Evolutionary conservation across 139 green algal genomes (phyloP), one percentile per base, ranked within the genome.

Genomic region (Yamagishiella unicocca): DNA sequence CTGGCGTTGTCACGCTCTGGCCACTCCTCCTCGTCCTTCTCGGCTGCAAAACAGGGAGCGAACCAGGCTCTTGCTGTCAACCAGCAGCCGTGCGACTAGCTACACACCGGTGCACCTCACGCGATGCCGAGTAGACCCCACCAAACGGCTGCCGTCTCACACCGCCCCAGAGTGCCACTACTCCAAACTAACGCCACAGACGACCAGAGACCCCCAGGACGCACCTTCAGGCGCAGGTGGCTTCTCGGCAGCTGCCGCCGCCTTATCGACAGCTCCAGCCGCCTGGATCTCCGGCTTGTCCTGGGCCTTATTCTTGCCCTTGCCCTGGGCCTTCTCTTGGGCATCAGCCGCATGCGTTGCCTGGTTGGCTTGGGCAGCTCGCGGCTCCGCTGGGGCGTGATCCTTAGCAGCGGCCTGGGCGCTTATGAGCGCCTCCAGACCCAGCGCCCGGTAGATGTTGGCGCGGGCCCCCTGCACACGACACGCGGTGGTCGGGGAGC

Each of bases 381-480:
- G 43, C 67, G 45, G 25, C 67, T 46, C n/a, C 25, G 43, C 33
- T 42, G n/a, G n/a, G 14, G 27, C 27, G 21, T 38, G 33, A 42
- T 42, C 53, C 53, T 61, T 21, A 61, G 53, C 53, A 27, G 19
- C 19, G 53, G 19, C 53, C 19, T 61, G 35, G 67, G 46, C 35
- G 67, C 50, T 35, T 2, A 75, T 85, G 4, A 75, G 62, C 2
- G 37, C 55, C 22, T 87, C 82, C 33, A 87, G 67, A 10, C 82
- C 82, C 67, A 87, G 82, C 2, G 68, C 82, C 2, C 54, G 46
- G 25, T 68, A 81, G 31, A 87, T 45, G 68, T 87, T 81, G 45
- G 82, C 82, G 0, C 50, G 46, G 50, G 82, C 68, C 25, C 82
- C 82, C 80, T 87, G 54, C 7, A 29, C 8, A n/a, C 4, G 37